These are phyloP conservation scores for Barbarea vulgaris DNA, from an alignment of 345 rosid genomes.

Conservation along the genomic window DNA sequence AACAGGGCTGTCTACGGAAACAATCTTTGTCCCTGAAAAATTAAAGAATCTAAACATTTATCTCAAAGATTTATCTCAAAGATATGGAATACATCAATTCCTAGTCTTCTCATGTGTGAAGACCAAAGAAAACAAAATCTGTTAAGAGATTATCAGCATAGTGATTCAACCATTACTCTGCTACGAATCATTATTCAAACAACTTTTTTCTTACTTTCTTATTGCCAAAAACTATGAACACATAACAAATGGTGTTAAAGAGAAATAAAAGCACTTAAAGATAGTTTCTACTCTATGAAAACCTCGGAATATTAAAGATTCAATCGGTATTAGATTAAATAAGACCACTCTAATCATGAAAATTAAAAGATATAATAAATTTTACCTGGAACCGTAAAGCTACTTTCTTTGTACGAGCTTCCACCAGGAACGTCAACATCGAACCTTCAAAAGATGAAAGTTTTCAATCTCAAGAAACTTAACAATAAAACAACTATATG, in stretches of 20 bases:
- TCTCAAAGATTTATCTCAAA: background rate
- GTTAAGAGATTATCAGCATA: background rate
- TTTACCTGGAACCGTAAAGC: slow-evolving; percentile 87
- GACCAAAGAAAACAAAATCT: background rate
- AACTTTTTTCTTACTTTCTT: background rate
- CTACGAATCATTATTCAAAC: background rate
- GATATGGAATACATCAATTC: too few relatives aligned
- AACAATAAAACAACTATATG: too few relatives aligned
- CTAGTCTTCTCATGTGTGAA: too few relatives aligned
- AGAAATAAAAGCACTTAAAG: background rate
- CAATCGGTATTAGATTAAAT: background rate
- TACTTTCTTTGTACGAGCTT: slow-evolving; percentile 78
- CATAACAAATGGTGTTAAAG: background rate
- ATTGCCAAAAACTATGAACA: background rate
- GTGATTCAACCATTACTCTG: background rate
- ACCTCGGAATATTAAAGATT: background rate
- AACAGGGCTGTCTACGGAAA: slow-evolving; percentile 72
- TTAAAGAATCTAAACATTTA: background rate
- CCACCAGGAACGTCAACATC: slow-evolving; percentile 96
- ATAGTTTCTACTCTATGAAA: background rate
- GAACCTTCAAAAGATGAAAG: slow-evolving; percentile 53
- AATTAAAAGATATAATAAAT: background rate
- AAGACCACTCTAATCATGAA: background rate
- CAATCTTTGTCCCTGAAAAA: slow-evolving; percentile 66
- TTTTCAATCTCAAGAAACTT: too few relatives aligned